phyloP scores from a whole-genome alignment of 2,329 filamentous ascomycete genomes.

The Diaporthe sp. region DNA sequence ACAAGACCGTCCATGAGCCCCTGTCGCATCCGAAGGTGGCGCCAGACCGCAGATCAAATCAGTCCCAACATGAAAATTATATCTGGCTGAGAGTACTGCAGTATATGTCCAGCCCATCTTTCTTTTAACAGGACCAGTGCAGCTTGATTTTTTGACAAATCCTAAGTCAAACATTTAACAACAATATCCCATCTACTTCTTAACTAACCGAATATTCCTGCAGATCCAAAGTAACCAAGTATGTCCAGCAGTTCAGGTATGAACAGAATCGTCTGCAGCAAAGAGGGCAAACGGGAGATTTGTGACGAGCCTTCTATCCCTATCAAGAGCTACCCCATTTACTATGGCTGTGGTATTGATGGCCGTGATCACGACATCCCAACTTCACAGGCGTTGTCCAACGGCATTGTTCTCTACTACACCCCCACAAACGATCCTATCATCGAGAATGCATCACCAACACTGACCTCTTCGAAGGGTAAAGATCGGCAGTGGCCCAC shows the following conservation, averaged over 20 bases:
- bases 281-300: conserved; percentile 7
- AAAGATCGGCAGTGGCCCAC: neutral
- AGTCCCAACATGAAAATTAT: neutral
- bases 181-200: neutral
- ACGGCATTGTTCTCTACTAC: neutral
- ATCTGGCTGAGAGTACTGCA: neutral
- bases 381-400: neutral
- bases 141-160: too few species aligned
- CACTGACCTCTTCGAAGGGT: neutral
- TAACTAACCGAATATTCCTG: neutral
- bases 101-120: neutral
- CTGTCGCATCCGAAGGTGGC: neutral
- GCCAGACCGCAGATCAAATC: neutral
- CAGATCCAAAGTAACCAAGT: neutral
- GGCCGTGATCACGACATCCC: neutral
- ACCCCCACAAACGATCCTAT: neutral
- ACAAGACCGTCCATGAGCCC: neutral
- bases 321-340: neutral
- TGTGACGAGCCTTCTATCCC: neutral
- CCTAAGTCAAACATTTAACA: neutral
- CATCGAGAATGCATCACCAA: neutral
- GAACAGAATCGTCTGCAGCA: neutral
- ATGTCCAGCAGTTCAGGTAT: neutral
- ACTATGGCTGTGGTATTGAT: neutral
- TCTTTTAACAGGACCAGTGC: too few species aligned